Base-by-base conservation (phyloP, 2,329 filamentous ascomycete species). In the Zymoseptoria pseudotritici region DNA sequence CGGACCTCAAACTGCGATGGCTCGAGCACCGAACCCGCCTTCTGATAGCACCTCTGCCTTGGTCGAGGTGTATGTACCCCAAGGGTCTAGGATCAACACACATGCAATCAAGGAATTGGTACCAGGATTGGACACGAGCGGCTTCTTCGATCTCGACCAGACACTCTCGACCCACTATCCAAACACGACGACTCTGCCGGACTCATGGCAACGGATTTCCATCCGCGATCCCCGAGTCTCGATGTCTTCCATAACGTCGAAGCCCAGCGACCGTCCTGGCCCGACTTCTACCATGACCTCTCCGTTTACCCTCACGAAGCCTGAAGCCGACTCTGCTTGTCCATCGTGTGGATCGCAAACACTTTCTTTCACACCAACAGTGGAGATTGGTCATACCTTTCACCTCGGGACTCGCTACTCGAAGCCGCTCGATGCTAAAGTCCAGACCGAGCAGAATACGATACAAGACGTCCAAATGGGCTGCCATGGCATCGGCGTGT, bases 361-460 rank as follows among this genome's bases (percentile, higher is more conserved):
- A 2, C 78, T 97, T 21, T 79, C 79, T 51, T 79, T 89, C 2
- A 82, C 88, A 59, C 86, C 83, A 63, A 90, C 91, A 7, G 87
- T 97, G 55, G 94, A 99, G 75, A 81, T 97, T 17, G 94, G 91
- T 0, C 94, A 99, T 74, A 97, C 94, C 0, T 99, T 99, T 76
- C 87, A 95, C 73, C 85, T 99, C 1, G 92, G 93, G 10, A 92
- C 90, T 1, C 85, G 92, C 29, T 99, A 99, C 77, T 92, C 89
- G 22, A 79, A 83, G 20, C 87, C 91, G 0, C 80, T 99, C 0
- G 77, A 82, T 7, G 88, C 90, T 1, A 79, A 75, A 0, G 82
- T 94, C 2, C 66, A 70, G n/a, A 63, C 69, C 53, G 67, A 65
- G n/a, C 70, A 65, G 24, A 70, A 73, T 29, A 65, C 75, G 17